Evolutionary conservation across 352 stramenopile species (phyloP).

Genomic region (Globisporangium apiculatum): DNA sequence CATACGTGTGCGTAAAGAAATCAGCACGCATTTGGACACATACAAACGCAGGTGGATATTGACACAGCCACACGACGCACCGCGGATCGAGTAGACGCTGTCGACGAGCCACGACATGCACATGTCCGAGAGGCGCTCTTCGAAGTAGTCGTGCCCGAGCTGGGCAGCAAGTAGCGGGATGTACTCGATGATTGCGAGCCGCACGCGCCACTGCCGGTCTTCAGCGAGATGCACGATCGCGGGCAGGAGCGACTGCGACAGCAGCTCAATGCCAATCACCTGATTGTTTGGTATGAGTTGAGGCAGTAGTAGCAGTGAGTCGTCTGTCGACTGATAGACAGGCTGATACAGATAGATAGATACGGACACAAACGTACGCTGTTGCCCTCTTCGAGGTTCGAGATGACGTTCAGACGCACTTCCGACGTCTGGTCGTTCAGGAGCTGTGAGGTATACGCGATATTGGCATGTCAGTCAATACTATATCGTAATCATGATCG

Average conservation of each 20-base stretch:
- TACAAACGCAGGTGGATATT: too few relatives aligned
- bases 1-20: too few relatives aligned
- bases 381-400: conserved; percentile 95
- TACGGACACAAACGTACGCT: conserved; percentile 34
- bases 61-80: conserved; percentile 10
- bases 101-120: conserved; percentile 97
- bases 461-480: neutral
- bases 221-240: conserved; percentile 97
- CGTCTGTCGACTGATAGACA: too few relatives aligned
- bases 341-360: too few relatives aligned
- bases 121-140: conserved; percentile 90
- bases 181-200: conserved; percentile 97
- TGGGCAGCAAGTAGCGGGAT: conserved; percentile 95
- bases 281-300: conserved; percentile 10
- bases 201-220: conserved; percentile 98
- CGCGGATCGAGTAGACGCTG: conserved; percentile 95
- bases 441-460: conserved; percentile 33
- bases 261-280: conserved; percentile 96
- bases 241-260: conserved; percentile 95
- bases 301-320: neutral
- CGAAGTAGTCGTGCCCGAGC: conserved; percentile 95
- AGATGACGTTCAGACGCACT: conserved; percentile 99
- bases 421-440: conserved; percentile 96
- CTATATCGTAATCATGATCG: too few relatives aligned
- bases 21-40: too few relatives aligned